These are phyloP conservation scores for Selenicereus undatus DNA, from an alignment of 148 eudicot genomes.

Conservation along the genomic window DNA sequence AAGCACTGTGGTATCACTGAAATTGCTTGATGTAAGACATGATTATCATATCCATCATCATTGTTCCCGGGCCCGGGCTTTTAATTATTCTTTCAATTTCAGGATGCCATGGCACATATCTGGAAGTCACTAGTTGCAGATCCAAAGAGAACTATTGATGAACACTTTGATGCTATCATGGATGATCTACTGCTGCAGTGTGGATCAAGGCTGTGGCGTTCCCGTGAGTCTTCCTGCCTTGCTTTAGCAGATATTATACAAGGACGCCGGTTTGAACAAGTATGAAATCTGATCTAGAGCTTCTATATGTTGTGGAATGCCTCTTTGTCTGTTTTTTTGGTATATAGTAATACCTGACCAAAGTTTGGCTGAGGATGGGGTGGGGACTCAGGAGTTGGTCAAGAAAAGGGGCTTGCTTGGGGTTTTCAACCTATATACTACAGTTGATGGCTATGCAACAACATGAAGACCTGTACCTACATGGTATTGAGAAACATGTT, in stretches of 20 bases:
- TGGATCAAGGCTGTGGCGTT: constrained; percentile 98
- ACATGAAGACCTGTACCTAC: too few relatives aligned
- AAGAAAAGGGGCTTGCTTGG: too few relatives aligned
- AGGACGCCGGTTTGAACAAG: constrained; percentile 93
- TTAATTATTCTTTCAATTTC: constrained; percentile 21
- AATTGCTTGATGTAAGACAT: not conserved
- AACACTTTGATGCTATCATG: constrained; percentile 63
- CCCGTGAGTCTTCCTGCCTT: constrained; percentile 95
- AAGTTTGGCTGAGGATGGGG: not conserved
- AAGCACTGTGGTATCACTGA: not conserved
- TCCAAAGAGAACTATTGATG: constrained; percentile 77
- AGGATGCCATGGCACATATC: constrained; percentile 98
- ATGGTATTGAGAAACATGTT: too few relatives aligned
- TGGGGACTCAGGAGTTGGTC: too few relatives aligned
- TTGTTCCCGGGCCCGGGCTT: not conserved
- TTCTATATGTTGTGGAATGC: not conserved
- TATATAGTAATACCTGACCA: not conserved
- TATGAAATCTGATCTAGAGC: constrained; percentile 17
- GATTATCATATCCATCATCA: not conserved
- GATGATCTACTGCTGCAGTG: constrained; percentile 80
- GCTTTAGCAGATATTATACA: constrained; percentile 91
- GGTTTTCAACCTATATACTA: too few relatives aligned
- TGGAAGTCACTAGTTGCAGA: constrained; percentile 94
- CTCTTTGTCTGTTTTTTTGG: not conserved
- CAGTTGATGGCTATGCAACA: too few relatives aligned